Evolutionary conservation across 164 flowering plant species (phyloP).

Genomic region (Vitis riparia): DNA sequence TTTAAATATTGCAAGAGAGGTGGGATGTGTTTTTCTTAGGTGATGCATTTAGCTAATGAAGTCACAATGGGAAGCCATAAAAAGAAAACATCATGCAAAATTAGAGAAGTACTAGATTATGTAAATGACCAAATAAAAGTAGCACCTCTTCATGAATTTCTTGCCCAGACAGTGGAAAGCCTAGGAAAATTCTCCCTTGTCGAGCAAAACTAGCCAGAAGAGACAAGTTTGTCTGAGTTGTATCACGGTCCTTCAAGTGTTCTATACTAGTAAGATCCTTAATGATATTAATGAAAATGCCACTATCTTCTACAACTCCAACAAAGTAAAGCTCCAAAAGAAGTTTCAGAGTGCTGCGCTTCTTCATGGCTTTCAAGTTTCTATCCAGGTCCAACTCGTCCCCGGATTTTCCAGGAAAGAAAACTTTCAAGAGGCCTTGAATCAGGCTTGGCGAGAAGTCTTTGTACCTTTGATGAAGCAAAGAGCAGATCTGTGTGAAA

Average conservation of each 20-base stretch:
- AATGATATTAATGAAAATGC: slow-evolving; percentile 69
- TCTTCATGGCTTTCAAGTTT: slow-evolving; percentile 87
- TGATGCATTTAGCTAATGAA: too few species aligned
- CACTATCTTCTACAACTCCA: slow-evolving; percentile 80
- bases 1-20: too few species aligned
- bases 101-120: background rate
- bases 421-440: slow-evolving; percentile 85
- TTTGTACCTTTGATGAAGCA: slow-evolving; percentile 96
- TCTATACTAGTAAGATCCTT: slow-evolving; percentile 88
- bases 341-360: slow-evolving; percentile 85
- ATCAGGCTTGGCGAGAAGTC: slow-evolving; percentile 83
- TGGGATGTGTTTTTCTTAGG: too few species aligned
- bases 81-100: background rate
- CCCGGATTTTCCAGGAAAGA: slow-evolving; percentile 79
- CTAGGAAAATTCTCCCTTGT: slow-evolving; percentile 85
- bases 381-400: slow-evolving; percentile 83
- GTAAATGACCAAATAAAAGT: slow-evolving; percentile 3
- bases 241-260: slow-evolving; percentile 87
- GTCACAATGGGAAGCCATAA: background rate
- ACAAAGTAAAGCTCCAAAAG: slow-evolving; percentile 92
- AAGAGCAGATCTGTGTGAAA: slow-evolving; percentile 71
- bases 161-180: slow-evolving; percentile 76
- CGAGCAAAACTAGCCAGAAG: slow-evolving; percentile 95
- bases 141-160: slow-evolving; percentile 85
- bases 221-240: slow-evolving; percentile 85